phyloP scores from a whole-genome alignment of 352 stramenopile species.

The Pythium folliculosum region DNA sequence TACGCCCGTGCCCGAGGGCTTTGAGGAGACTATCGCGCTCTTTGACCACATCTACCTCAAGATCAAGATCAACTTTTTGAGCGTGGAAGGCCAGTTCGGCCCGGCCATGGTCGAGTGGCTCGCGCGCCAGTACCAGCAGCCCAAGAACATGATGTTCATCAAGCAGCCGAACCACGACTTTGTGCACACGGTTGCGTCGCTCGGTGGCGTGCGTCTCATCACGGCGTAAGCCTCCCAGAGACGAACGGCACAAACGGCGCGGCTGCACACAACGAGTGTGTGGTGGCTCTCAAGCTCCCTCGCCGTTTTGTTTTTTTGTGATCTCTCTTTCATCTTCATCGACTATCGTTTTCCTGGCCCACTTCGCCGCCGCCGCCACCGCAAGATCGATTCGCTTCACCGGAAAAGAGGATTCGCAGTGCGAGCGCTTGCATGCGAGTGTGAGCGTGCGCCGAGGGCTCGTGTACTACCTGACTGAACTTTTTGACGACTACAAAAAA shows the following conservation, averaged over 20 bases:
- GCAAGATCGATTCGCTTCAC: slow-evolving; percentile 11
- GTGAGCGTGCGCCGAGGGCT: too few species aligned
- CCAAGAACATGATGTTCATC: slow-evolving; percentile 97
- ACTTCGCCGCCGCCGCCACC: not conserved
- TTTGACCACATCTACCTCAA: slow-evolving; percentile 95
- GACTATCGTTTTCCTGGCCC: not conserved
- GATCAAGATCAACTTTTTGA: slow-evolving; percentile 93
- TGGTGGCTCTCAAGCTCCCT: not conserved
- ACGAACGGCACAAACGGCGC: not conserved
- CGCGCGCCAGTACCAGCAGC: slow-evolving; percentile 85
- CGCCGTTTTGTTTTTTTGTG: not conserved
- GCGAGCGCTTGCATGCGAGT: too few species aligned
- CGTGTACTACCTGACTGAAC: too few species aligned
- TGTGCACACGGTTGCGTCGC: slow-evolving; percentile 89
- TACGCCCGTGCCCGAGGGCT: slow-evolving; percentile 56
- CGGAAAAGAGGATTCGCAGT: slow-evolving; percentile 4
- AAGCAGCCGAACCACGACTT: slow-evolving; percentile 95
- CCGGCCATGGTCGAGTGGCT: slow-evolving; percentile 93
- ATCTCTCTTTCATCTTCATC: not conserved
- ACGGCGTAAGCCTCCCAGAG: slow-evolving; percentile 50
- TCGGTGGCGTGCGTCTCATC: slow-evolving; percentile 92
- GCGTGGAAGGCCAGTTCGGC: slow-evolving; percentile 84
- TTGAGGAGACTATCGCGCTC: slow-evolving; percentile 87
- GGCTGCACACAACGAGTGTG: not conserved
- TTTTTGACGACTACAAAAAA: too few species aligned